Evolutionary conservation across 2,329 filamentous ascomycete genomes (phyloP).

Genomic region (Hymenoscyphus albidus): DNA sequence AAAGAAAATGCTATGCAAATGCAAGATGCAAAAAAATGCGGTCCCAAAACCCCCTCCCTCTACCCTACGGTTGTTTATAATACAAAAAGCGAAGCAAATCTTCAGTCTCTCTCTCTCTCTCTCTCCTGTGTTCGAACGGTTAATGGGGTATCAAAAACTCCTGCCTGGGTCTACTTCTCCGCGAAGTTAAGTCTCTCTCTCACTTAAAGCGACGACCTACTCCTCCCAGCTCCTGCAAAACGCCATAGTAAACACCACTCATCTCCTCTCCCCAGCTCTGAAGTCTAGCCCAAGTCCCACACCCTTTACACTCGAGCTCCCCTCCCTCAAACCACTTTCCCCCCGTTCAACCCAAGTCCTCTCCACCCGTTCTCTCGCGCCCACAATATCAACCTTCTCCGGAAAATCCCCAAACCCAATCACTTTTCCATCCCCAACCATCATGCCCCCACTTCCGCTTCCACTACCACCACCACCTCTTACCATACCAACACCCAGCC

Average conservation of each 20-base stretch:
- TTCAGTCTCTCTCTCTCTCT: too few species aligned
- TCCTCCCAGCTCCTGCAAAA: neutral
- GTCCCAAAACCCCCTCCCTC: too few species aligned
- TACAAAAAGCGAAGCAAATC: too few species aligned
- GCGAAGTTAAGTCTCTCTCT: neutral
- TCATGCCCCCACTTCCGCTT: constrained; percentile 20
- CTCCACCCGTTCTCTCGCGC: constrained; percentile 20
- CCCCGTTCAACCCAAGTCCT: constrained; percentile 18
- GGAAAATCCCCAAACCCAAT: constrained; percentile 30
- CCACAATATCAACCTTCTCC: constrained; percentile 20
- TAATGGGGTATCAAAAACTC: too few species aligned
- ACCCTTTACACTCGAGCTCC: too few species aligned
- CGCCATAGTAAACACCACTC: neutral
- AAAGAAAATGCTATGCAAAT: too few species aligned
- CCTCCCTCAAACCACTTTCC: constrained; percentile 4
- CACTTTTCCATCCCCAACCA: constrained; percentile 16
- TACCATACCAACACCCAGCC: constrained; percentile 6
- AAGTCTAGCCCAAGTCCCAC: constrained; percentile 5
- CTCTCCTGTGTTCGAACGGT: too few species aligned
- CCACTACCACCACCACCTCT: constrained; percentile 13
- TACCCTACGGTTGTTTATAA: too few species aligned
- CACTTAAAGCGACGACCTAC: neutral
- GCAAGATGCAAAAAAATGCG: too few species aligned
- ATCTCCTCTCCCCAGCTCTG: neutral
- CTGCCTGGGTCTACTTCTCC: too few species aligned